Base-by-base conservation (phyloP, 2,329 filamentous ascomycete genomes). In the Hymenoscyphus occultus region DNA sequence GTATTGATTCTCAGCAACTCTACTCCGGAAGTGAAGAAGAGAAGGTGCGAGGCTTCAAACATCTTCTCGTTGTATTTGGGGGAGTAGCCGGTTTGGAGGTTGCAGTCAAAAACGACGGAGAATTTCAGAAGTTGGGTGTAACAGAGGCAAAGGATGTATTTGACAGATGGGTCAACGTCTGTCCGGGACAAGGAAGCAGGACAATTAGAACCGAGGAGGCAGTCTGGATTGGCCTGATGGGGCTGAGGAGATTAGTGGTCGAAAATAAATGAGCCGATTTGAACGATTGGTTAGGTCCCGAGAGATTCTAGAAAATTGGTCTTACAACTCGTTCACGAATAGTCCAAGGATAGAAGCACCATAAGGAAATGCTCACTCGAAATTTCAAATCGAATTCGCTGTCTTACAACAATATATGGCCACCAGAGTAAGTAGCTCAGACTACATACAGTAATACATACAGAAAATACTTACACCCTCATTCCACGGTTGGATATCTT, bases 171-270 rank as follows among this genome's bases (percentile, higher is more conserved):
- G 82, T 96, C 19, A 91, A 96, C 76, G 82, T 95, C 56, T 81
- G 93, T 69, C 90, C 91, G 3, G 86, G 87, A 0, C 92, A 96
- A 76, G 92, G 91, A 0, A 94, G 90, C 75, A 82, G 92, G 71
- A 92, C 88, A 0, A 94, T 96, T 67, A 81, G 90, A 67, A 95
- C 92, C 0, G 92, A 96, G 71, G 92, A 96, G 78, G 91, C 92
- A 1, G 78, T 96, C 19, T 91, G 90, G 79, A 85, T 95, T 74
- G 91, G 88, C 0, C 76, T 96, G 74, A 89, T 88, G 72, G 86
- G 86, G 1, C 74, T 95, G 74, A 84, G 87, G 73, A 81, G 80
- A 65, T 70, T 88, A 59, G 82, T 74, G 62, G 84, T 71, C 54
- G 69, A 66, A 5, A 75, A 75, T 61, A 64, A 71, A 51, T 70